A percentile compares a stretch with the other conserved stretches of the same genome.
Evolutionary conservation across 306 rosid genomes (phyloP).

Genomic region (Gleditsia sinensis): DNA sequence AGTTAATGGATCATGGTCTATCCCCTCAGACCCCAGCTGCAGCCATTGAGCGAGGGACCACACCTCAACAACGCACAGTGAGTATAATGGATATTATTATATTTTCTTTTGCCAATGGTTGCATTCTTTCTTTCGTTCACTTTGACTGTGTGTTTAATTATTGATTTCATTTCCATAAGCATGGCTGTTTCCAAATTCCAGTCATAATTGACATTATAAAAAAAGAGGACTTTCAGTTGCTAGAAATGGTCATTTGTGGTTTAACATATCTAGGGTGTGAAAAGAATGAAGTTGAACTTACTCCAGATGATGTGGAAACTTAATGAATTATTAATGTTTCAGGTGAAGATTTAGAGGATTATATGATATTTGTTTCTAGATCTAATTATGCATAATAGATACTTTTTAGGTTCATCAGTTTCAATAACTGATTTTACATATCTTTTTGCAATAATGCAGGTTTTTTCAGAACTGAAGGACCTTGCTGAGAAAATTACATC

Average conservation of each 20-base stretch:
- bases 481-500: slow-evolving; percentile 65
- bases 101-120: not conserved
- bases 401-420: slow-evolving; percentile 9
- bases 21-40: slow-evolving; percentile 82
- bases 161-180: not conserved
- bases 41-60: slow-evolving; percentile 94
- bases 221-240: slow-evolving; percentile 7
- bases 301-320: not conserved
- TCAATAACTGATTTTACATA: slow-evolving; percentile 22
- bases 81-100: slow-evolving; percentile 28
- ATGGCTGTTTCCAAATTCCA: not conserved
- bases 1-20: slow-evolving; percentile 82
- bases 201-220: not conserved
- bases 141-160: not conserved
- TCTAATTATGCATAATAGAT: not conserved
- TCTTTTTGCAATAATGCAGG: slow-evolving; percentile 54
- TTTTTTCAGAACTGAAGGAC: slow-evolving; percentile 78
- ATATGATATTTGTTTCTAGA: not conserved
- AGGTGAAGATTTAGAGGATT: not conserved
- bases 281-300: slow-evolving; percentile 3
- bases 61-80: slow-evolving; percentile 81
- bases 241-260: not conserved
- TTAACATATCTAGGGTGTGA: not conserved
- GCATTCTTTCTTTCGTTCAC: not conserved
- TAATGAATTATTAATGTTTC: not conserved